phyloP scores from a whole-genome alignment of 331 rosid genomes.

The Cydonia oblonga region DNA sequence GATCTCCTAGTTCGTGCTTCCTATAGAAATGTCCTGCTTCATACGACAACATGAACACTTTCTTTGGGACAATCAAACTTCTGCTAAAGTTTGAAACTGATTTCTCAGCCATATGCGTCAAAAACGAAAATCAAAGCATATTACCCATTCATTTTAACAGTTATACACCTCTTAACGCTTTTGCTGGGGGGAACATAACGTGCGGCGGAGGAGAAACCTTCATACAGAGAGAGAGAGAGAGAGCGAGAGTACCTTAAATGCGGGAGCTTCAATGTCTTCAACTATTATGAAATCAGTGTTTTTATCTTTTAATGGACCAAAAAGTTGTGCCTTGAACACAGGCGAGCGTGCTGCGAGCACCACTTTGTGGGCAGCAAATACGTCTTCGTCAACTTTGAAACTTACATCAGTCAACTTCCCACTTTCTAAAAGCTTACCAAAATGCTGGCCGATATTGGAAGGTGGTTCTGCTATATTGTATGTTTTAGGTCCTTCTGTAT shows the following conservation, averaged over 20 bases:
- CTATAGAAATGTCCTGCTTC: background rate
- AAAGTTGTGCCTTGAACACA: constrained; percentile 51
- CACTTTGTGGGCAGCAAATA: constrained; percentile 43
- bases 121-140: background rate
- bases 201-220: too few relatives aligned
- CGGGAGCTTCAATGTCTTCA: constrained; percentile 46
- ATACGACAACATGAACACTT: background rate
- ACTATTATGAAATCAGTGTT: constrained; percentile 33
- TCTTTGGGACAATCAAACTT: background rate
- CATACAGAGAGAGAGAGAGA: background rate
- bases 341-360: constrained; percentile 55
- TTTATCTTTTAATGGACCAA: constrained; percentile 49
- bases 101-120: background rate
- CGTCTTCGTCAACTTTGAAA: constrained; percentile 43
- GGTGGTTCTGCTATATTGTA: constrained; percentile 41
- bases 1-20: background rate
- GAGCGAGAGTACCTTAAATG: constrained; percentile 35
- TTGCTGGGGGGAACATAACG: background rate
- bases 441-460: constrained; percentile 33
- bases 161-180: background rate
- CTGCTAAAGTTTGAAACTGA: background rate
- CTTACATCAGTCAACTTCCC: constrained; percentile 40
- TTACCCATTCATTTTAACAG: background rate
- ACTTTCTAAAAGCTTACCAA: constrained; percentile 41
- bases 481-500: constrained; percentile 37